Percentiles rank a stretch among this genome's conserved stretches.
These are phyloP conservation scores for Teratosphaeria epicoccoides DNA, from an alignment of 2,329 filamentous ascomycete genomes.

Conservation along the genomic window DNA sequence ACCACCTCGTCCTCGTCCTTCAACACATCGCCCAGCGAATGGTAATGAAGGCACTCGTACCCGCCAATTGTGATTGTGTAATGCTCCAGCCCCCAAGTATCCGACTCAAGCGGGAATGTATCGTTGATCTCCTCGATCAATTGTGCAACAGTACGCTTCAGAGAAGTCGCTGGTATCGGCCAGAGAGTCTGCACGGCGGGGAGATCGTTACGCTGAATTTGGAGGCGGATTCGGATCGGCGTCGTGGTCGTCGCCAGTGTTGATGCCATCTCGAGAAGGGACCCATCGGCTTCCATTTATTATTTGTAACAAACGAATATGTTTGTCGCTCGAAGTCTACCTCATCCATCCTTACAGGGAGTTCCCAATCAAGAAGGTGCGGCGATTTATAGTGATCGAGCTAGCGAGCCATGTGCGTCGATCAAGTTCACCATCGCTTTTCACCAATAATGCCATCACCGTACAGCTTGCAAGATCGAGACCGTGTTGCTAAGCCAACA, in stretches of 20 bases:
- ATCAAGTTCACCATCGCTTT: no score
- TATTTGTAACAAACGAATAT: no score
- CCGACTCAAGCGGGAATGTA: conserved; percentile 68
- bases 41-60: conserved; percentile 84
- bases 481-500: no score
- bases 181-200: conserved; percentile 65
- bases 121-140: conserved; percentile 71
- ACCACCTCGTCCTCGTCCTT: conserved; percentile 76
- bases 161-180: conserved; percentile 41
- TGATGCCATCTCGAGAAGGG: not conserved
- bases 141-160: conserved; percentile 53
- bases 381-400: not conserved
- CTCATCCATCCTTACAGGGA: not conserved
- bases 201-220: conserved; percentile 61
- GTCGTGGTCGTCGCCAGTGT: not conserved
- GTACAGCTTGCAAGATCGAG: no score
- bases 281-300: not conserved
- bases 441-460: no score
- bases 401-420: not conserved
- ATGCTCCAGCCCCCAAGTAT: conserved; percentile 78
- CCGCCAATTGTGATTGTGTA: conserved; percentile 70
- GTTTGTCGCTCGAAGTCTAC: not conserved
- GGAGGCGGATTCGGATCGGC: conserved; percentile 59
- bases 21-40: conserved; percentile 56
- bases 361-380: not conserved